phyloP scores from a whole-genome alignment of 2,329 filamentous ascomycete genomes.

The Calonectria hawksworthii region DNA sequence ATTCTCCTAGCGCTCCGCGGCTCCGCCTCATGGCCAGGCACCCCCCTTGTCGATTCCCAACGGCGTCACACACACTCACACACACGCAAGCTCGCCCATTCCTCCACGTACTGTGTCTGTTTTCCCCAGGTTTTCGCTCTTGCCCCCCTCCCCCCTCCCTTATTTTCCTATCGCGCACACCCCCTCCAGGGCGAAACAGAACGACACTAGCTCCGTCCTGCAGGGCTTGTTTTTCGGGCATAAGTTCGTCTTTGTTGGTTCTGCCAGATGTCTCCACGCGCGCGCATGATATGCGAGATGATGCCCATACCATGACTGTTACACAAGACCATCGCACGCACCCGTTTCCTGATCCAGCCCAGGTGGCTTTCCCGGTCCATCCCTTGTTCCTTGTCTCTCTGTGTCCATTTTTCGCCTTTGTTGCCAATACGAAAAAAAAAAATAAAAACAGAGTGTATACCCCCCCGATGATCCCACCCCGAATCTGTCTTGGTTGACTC shows the following conservation, averaged over 20 bases:
- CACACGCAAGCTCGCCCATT: constrained; percentile 28
- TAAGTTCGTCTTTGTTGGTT: neutral
- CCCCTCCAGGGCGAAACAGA: constrained; percentile 14
- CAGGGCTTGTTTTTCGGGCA: neutral
- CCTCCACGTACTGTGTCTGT: constrained; percentile 18
- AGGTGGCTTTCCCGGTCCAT: neutral
- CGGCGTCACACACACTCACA: constrained; percentile 44
- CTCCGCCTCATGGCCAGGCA: constrained; percentile 28
- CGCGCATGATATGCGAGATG: constrained; percentile 9
- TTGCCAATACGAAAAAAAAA: neutral
- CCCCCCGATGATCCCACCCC: neutral
- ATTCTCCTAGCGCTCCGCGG: constrained; percentile 45
- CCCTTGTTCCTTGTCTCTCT: neutral
- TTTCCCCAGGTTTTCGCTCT: neutral
- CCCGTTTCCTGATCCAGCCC: neutral
- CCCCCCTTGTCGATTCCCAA: constrained; percentile 42
- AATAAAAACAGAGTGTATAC: neutral
- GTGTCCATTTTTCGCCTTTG: neutral
- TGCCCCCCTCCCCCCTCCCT: neutral
- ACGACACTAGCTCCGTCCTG: constrained; percentile 24
- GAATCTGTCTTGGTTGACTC: neutral
- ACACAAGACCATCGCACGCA: constrained; percentile 3
- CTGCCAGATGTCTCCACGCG: constrained; percentile 19
- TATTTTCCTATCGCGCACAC: constrained; percentile 2
- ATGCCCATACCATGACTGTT: constrained; percentile 3